Percentiles rank a stretch among this genome's conserved stretches.
Evolutionary conservation across 2,329 filamentous ascomycete genomes (phyloP).

Genomic region (Neurospora sp.): DNA sequence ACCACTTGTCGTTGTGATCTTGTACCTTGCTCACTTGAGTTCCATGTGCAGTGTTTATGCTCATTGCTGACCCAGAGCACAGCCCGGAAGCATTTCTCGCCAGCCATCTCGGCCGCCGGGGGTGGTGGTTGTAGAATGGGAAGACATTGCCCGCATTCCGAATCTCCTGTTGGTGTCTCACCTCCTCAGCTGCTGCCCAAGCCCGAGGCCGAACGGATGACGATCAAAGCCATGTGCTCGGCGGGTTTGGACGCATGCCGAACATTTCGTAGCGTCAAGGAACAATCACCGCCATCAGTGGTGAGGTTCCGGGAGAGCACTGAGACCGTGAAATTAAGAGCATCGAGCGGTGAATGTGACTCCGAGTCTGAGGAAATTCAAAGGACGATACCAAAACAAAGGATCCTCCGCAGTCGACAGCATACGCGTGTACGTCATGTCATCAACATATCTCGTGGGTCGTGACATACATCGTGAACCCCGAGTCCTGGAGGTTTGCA

Average conservation of each 20-base stretch:
- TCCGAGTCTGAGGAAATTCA: not conserved
- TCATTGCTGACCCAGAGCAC: not conserved
- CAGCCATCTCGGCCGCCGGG: not conserved
- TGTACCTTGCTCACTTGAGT: not conserved
- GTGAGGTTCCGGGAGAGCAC: not conserved
- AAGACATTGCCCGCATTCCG: slow-evolving; percentile 3
- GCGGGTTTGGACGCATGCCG: not conserved
- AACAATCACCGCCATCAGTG: not conserved
- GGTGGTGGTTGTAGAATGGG: slow-evolving; percentile 1
- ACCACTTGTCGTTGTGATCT: not conserved
- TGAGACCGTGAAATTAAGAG: not conserved
- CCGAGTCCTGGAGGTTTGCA: not conserved
- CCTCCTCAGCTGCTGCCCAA: not conserved
- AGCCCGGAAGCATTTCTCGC: not conserved
- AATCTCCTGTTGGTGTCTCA: not conserved
- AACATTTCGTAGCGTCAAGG: not conserved
- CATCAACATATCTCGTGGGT: not conserved
- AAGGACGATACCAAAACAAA: not conserved
- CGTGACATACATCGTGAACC: not conserved
- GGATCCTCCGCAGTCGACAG: not conserved
- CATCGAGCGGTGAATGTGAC: not conserved
- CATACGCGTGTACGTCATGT: not conserved
- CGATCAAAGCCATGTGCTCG: not conserved
- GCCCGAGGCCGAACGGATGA: not conserved
- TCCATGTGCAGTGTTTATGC: not conserved